phyloP scores from a whole-genome alignment of 2,329 filamentous ascomycete genomes.

The Alternaria atra region DNA sequence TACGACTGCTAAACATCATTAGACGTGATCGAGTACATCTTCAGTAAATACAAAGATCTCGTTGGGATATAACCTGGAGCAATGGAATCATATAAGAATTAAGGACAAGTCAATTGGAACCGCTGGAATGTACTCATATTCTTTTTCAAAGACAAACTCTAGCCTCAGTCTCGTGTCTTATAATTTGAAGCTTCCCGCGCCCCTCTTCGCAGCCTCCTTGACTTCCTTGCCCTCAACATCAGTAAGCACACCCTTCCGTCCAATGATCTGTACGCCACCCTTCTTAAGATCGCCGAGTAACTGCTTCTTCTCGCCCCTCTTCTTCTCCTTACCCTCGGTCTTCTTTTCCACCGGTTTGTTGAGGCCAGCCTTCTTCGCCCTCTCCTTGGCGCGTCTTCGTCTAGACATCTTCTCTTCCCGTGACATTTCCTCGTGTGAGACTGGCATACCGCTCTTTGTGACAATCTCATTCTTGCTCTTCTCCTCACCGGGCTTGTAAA shows the following conservation, averaged over 20 bases:
- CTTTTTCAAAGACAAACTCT: rapidly evolving
- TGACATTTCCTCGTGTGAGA: constrained; percentile 85
- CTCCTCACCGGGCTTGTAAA: constrained; percentile 82
- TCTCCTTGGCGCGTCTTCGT: constrained; percentile 85
- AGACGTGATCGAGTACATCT: no score
- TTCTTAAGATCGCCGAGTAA: constrained; percentile 76
- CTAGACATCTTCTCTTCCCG: constrained; percentile 83
- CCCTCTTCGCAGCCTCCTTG: constrained; percentile 40
- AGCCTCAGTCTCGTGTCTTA: constrained; percentile 11
- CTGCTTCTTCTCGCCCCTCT: constrained; percentile 65
- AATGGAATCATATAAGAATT: no score
- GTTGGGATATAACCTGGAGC: no score
- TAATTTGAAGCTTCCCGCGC: constrained; percentile 48
- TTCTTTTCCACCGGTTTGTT: constrained; percentile 54
- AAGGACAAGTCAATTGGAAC: neutral
- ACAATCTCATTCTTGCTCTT: constrained; percentile 76
- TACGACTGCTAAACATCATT: no score
- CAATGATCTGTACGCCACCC: constrained; percentile 91
- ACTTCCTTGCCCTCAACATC: constrained; percentile 85
- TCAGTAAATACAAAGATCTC: no score
- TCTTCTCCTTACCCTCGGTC: constrained; percentile 60
- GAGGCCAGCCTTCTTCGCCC: constrained; percentile 73
- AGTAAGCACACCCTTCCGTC: constrained; percentile 84
- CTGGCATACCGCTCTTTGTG: constrained; percentile 77
- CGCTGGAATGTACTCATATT: neutral